These are phyloP conservation scores for Phaseolus lunatus DNA, from an alignment of 306 rosid species.

Conservation along the genomic window DNA sequence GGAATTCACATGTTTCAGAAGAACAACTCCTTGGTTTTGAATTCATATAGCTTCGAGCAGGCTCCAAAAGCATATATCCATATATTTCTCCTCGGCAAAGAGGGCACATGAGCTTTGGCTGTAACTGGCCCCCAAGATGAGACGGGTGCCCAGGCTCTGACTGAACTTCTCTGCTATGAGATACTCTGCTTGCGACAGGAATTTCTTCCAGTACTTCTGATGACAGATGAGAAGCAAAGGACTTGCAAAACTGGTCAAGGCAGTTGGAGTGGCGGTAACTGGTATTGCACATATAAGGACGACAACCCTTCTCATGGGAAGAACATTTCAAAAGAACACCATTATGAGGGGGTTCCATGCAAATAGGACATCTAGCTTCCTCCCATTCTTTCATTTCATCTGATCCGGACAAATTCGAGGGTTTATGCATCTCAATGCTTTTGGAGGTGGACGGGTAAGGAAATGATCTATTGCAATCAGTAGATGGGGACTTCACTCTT, in stretches of 20 bases:
- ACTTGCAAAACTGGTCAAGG: constrained; percentile 83
- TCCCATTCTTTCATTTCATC: constrained; percentile 73
- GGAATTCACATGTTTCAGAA: constrained; percentile 70
- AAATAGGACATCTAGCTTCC: constrained; percentile 78
- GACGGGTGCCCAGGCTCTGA: constrained; percentile 47
- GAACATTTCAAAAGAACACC: constrained; percentile 78
- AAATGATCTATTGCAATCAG: constrained; percentile 52
- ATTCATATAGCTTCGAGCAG: constrained; percentile 75
- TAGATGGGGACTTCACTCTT: constrained; percentile 60
- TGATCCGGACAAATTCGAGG: constrained; percentile 51
- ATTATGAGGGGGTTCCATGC: constrained; percentile 87
- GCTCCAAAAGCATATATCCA: constrained; percentile 68
- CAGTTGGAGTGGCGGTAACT: constrained; percentile 89
- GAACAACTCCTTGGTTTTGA: constrained; percentile 74
- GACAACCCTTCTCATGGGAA: constrained; percentile 77
- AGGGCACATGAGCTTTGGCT: constrained; percentile 67
- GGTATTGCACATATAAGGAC: constrained; percentile 83
- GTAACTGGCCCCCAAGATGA: constrained; percentile 49
- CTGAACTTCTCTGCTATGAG: constrained; percentile 52
- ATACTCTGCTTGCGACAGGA: constrained; percentile 55
- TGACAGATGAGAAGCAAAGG: constrained; percentile 59
- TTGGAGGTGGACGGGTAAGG: constrained; percentile 60
- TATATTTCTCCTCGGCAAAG: constrained; percentile 83
- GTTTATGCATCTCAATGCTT: constrained; percentile 45
- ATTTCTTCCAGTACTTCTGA: constrained; percentile 60